Conservation (phyloP, 352 stramenopile species). For the Pythium oligandrum region DNA sequence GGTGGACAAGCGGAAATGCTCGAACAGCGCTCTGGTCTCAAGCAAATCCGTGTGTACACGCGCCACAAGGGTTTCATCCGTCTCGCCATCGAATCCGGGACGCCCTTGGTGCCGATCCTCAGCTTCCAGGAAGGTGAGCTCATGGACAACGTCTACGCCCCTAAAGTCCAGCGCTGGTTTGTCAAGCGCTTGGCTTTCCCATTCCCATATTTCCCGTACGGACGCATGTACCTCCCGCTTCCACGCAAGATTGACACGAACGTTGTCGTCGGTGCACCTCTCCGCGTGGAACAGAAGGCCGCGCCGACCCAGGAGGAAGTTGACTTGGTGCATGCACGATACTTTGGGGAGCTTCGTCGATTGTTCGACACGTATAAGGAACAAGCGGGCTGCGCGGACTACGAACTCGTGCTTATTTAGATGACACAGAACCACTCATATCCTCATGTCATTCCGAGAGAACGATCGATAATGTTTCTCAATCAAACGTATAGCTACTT, state of each 20-base stretch:
- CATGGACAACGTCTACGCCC: conserved; percentile 78
- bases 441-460: no score
- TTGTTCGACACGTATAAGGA: conserved; percentile 78
- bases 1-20: conserved; percentile 83
- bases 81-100: conserved; percentile 69
- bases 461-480: no score
- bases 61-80: conserved; percentile 79
- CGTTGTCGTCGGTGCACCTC: conserved; percentile 57
- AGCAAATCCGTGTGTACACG: conserved; percentile 70
- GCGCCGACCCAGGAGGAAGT: conserved; percentile 50
- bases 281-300: conserved; percentile 42
- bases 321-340: conserved; percentile 53
- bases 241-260: conserved; percentile 56
- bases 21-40: conserved; percentile 47
- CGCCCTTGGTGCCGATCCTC: conserved; percentile 65
- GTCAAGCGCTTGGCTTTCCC: conserved; percentile 74
- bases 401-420: conserved; percentile 63
- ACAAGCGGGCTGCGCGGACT: conserved; percentile 65
- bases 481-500: no score
- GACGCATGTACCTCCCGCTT: conserved; percentile 57
- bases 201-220: conserved; percentile 78
- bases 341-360: conserved; percentile 45
- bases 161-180: conserved; percentile 71
- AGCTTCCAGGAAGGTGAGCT: conserved; percentile 82
- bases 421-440: background rate